These are phyloP conservation scores for Epichloe sp. DNA, from an alignment of 2,329 filamentous ascomycete genomes.

Conservation along the genomic window DNA sequence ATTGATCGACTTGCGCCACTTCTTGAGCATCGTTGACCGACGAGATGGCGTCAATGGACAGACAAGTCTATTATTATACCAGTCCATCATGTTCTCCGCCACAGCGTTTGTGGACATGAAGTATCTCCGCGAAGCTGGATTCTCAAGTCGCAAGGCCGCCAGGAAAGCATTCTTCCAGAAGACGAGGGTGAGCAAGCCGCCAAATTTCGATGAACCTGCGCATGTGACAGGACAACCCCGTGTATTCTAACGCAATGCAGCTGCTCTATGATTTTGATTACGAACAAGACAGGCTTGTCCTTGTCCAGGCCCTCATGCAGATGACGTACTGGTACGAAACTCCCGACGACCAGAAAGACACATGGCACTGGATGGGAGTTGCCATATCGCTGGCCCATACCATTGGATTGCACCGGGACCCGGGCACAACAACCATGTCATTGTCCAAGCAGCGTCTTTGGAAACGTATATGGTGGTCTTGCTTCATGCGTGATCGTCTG, in stretches of 20 bases:
- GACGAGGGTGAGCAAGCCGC: slow-evolving; percentile 51
- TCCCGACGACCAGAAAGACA: slow-evolving; percentile 92
- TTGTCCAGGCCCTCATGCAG: slow-evolving; percentile 77
- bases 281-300: slow-evolving; percentile 74
- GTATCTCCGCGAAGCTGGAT: slow-evolving; percentile 64
- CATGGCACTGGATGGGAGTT: slow-evolving; percentile 98
- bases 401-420: slow-evolving; percentile 83
- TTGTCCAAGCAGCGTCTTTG: slow-evolving; percentile 64
- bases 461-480: slow-evolving; percentile 98
- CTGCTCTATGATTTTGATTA: slow-evolving; percentile 92
- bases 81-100: slow-evolving; percentile 88
- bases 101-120: slow-evolving; percentile 79
- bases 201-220: not conserved
- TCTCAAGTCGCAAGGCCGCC: slow-evolving; percentile 63
- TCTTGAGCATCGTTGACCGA: slow-evolving; percentile 46
- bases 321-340: slow-evolving; percentile 99
- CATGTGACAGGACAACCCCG: no score
- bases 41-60: slow-evolving; percentile 57
- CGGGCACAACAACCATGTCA: slow-evolving; percentile 62
- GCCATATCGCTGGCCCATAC: slow-evolving; percentile 87
- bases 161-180: slow-evolving; percentile 82
- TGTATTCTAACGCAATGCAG: slow-evolving; percentile 25
- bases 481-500: slow-evolving; percentile 86
- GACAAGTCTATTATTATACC: slow-evolving; percentile 77
- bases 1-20: slow-evolving; percentile 55